phyloP scores from a whole-genome alignment of 352 stramenopile genomes.

The Phytophthora agathidicida region DNA sequence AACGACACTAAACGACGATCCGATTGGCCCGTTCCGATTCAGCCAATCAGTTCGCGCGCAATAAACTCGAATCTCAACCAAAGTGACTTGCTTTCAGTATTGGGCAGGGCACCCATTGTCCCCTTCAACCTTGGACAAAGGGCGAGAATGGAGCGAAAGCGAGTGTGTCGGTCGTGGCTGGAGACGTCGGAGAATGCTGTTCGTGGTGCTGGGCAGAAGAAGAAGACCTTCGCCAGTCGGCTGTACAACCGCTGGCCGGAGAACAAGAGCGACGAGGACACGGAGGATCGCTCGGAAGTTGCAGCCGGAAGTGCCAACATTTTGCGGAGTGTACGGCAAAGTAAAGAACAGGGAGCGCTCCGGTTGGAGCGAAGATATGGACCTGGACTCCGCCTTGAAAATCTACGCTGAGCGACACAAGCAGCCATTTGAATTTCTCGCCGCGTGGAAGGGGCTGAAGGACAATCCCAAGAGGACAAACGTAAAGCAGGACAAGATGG shows the following conservation, averaged over 20 bases:
- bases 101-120: no score
- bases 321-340: conserved; percentile 2
- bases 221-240: not conserved
- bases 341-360: conserved; percentile 7
- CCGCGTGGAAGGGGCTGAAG: conserved; percentile 15
- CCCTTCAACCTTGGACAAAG: conserved; percentile 5
- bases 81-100: conserved; percentile 5
- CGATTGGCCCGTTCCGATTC: no score
- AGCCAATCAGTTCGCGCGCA: no score
- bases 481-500: not conserved
- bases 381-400: not conserved
- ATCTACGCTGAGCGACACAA: conserved; percentile 8
- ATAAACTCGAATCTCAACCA: not conserved
- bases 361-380: conserved; percentile 15
- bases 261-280: not conserved
- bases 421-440: conserved; percentile 12
- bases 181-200: not conserved
- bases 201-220: conserved; percentile 7
- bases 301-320: conserved; percentile 8
- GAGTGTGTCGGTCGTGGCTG: conserved; percentile 3
- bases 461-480: conserved; percentile 11
- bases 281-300: not conserved
- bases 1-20: no score
- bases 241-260: conserved; percentile 3
- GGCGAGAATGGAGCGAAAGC: not conserved